Evolutionary conservation across 768 basidiomycete species (phyloP).

Genomic region (Butyriboletus loyo): DNA sequence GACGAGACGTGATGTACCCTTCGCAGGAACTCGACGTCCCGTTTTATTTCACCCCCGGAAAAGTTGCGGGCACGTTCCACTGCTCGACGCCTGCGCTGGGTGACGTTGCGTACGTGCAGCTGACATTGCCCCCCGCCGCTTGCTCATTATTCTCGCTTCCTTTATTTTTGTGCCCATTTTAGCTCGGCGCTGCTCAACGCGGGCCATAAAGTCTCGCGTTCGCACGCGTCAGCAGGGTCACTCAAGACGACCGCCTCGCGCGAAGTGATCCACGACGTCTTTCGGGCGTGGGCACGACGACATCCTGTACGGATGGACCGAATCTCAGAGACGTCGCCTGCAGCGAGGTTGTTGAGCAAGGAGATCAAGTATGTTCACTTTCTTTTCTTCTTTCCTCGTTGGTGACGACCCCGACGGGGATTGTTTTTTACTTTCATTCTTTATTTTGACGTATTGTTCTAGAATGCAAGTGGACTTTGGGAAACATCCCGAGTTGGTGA

Average conservation of each 20-base stretch:
- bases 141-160: not conserved
- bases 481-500: constrained; percentile 63
- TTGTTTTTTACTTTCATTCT: not conserved
- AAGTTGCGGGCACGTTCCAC: constrained; percentile 79
- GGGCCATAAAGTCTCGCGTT: constrained; percentile 81
- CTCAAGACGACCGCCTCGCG: constrained; percentile 84
- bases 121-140: no score
- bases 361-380: constrained; percentile 59
- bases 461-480: constrained; percentile 69
- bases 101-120: constrained; percentile 63
- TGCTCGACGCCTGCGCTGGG: constrained; percentile 72
- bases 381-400: not conserved
- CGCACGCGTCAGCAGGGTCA: constrained; percentile 86
- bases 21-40: constrained; percentile 68
- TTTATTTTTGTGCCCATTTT: not conserved
- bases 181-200: constrained; percentile 90
- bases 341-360: constrained; percentile 63
- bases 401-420: not conserved
- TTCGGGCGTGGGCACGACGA: constrained; percentile 77
- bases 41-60: constrained; percentile 87
- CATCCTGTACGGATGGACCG: constrained; percentile 86
- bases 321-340: constrained; percentile 70
- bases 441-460: not conserved
- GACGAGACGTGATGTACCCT: not conserved
- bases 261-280: constrained; percentile 73